Percentiles rank a stretch among this genome's conserved stretches.
Conservation (phyloP, 1,284 basidiomycete species). For the Marasmius oreades region DNA sequence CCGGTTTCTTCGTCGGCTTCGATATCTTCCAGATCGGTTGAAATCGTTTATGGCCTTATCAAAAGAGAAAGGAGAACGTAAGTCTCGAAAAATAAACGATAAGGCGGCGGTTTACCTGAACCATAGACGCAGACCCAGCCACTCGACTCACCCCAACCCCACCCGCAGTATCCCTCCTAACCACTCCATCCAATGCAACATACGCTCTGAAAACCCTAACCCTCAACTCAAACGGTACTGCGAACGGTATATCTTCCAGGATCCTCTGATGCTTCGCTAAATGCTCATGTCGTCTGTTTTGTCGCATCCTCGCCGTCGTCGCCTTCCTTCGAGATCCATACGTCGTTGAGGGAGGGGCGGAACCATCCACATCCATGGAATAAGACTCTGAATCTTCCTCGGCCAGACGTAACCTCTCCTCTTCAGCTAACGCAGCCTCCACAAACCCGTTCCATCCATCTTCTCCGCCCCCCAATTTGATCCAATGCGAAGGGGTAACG, state of each 20-base stretch:
- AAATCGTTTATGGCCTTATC: too few relatives aligned
- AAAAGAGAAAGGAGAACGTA: too few relatives aligned
- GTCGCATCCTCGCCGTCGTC: too few relatives aligned
- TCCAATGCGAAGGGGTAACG: slow-evolving; percentile 83
- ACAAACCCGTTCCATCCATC: slow-evolving; percentile 76
- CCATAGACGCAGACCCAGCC: too few relatives aligned
- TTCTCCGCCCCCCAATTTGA: slow-evolving; percentile 62
- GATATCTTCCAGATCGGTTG: too few relatives aligned
- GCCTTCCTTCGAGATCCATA: neutral
- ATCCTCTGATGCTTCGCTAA: slow-evolving; percentile 87
- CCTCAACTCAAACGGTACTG: slow-evolving; percentile 90
- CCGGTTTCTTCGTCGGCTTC: slow-evolving; percentile 28
- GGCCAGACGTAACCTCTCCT: slow-evolving; percentile 2
- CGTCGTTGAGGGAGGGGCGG: too few relatives aligned
- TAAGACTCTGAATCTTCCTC: too few relatives aligned
- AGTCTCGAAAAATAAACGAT: too few relatives aligned
- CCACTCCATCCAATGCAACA: slow-evolving; percentile 34
- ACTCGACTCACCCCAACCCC: too few relatives aligned
- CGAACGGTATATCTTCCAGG: slow-evolving; percentile 95
- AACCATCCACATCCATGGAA: too few relatives aligned
- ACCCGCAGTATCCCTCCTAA: neutral
- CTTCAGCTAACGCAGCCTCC: slow-evolving; percentile 68
- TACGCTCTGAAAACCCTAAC: slow-evolving; percentile 89
- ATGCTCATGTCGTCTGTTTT: slow-evolving; percentile 69
- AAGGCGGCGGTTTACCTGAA: too few relatives aligned